Base-by-base conservation (phyloP, 441 rosid species). In the Biscutella laevigata region DNA sequence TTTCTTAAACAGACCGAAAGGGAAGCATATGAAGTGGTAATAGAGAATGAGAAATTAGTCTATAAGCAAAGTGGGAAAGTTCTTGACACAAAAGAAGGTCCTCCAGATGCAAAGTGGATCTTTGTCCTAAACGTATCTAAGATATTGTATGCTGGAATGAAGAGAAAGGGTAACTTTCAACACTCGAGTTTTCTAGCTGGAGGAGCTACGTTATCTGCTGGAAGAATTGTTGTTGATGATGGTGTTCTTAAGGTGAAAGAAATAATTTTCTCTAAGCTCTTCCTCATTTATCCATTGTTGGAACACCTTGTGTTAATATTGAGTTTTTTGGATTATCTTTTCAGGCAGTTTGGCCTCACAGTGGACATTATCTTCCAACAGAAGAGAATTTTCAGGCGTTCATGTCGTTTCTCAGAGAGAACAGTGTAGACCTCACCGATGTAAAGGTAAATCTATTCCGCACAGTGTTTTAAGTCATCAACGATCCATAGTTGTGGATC, bases 151-250 rank as follows among this genome's bases (percentile, higher is more conserved):
- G 85, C 68, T 37, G 85, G 74, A 4, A 57, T 64, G 72, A 84
- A 84, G 76, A 62, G 19, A 50, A 84, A 78, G 66, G 92, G 92
- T n/a, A 81, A 63, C 46, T 83, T 83, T 64, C 85, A 83, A 43
- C 92, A 81, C 59, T 83, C 92, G 3, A 83, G 85, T 59, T 83
- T 83, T 64, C 66, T 83, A 60, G 88, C 85, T 0, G 88, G 88
- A 0, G 88, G 88, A 40, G 85, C 92, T 26, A 83, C 88, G 25
- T 61, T 81, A 58, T 77, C 88, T 8, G 92, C 88, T 5, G 85
- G 88, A 62, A 78, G 85, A 60, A 59, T 84, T 52, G 74, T 73
- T 27, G 80, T 69, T 6, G 76, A 74, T 2, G 58, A 77, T 2
- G 85, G 85, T 43, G 54, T 71, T 35, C 71, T 79, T 11, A 69